Evolutionary conservation across 208 protist species (phyloP), one percentile per base, ranked within the genome.

Genomic region (Endotrypanum monterogeii): DNA sequence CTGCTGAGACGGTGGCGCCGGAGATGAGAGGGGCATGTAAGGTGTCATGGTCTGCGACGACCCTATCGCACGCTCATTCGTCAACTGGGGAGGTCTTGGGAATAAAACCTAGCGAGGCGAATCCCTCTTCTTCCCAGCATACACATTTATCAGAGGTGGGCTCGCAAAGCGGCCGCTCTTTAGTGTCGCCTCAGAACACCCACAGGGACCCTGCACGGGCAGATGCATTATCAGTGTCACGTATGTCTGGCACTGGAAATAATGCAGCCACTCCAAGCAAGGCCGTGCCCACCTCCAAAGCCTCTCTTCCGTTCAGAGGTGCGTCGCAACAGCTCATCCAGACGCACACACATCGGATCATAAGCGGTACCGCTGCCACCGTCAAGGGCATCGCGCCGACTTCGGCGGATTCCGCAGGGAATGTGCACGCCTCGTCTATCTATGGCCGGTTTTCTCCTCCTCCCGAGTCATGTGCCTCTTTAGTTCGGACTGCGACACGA

Each of bases 311-410:
- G 14, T n/a, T 9, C 14, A 37, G 66, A 4, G 16, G 48, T 12
- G 37, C 54, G 23, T 48, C 67, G 30, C 62, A 62, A 32, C 67
- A 57, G 16, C 39, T 69, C 37, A 48, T 55, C 50, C 67, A 73
- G 41, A 79, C 57, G 39, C 68, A 73, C 35, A 8, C 69, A 4
- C 50, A 58, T 28, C 74, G 67, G 6, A 67, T 69, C 28, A 56
- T 39, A 2, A 70, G 63, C 11, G 66, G 65, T 20, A 51, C 65
- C 7, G 73, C 55, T 30, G 55, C 66, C 9, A 37, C 56, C 1
- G 7, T 18, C 3, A 30, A 46, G 25, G 66, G 46, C n/a, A 37
- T 62, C 18, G 60, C 51, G 11, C 56, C 67, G 32, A 30, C 67
- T 0, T 56, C 66, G 18, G 18, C 66, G 18, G n/a, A n/a, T n/a